Evolutionary conservation across 495 filamentous ascomycete species (phyloP), one percentile per base, ranked within the genome.

Genomic region (Rhypophila decipiens): DNA sequence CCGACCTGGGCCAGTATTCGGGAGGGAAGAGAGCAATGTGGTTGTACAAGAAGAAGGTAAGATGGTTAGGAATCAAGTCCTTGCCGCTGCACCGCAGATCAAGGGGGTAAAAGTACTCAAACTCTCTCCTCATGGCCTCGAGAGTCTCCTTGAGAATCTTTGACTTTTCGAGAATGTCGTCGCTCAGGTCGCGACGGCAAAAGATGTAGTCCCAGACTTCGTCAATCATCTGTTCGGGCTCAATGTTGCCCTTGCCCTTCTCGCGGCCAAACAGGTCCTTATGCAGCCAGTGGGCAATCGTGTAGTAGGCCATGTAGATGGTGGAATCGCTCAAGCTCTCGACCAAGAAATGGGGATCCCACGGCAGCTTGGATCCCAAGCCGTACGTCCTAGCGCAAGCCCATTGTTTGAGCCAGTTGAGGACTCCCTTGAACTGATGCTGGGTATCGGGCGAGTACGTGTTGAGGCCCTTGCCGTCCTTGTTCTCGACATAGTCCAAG

Each of bases 121-220:
- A 95, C 53, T 94, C 85, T 56, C 87, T 72, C 39, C 86, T 75
- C 85, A 96, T 83, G 18, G 76, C 68, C 58, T 80, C 75, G 36
- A 96, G 70, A 47, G 75, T 74, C 21, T 82, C 76, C 56, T 82
- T 79, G 40, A 71, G 70, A 42, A 95, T 90, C 10, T 85, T 60
- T 3, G 80, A 75, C 44, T 36, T 11, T 13, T 7, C 76, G 80
- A 97, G 96, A 44, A 95, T 67, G 44, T 76, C 71, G 15, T 86
- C 74, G 47, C 72, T 75, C 23, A 84, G 64, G 40, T 86, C 81
- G 11, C 64, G 41, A 19, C 62, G 63, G 40, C 58, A 59, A 63
- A 95, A 94, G 45, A 95, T 66, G 57, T 90, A 95, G 67, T 96
- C 88, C 89, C 90, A 96, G 19, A 94, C 84, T 48, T 91, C 89